Percentiles rank a stretch among this genome's conserved stretches.
phyloP scores from a whole-genome alignment of 1,139 yeast genomes.

The Geotrichum phurueaensis region DNA sequence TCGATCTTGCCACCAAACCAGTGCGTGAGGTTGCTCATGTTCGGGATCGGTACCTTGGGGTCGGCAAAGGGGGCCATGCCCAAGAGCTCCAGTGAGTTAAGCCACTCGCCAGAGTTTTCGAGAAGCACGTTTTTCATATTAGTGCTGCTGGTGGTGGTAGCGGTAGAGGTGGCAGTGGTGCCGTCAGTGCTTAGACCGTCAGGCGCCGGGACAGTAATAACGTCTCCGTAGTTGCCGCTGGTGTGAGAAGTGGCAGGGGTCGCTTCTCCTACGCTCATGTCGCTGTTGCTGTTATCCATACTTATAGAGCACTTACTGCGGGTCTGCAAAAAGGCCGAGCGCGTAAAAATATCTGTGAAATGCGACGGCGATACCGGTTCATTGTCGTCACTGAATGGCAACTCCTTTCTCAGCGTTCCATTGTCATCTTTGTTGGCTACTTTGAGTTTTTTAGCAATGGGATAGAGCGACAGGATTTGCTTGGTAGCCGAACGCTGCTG shows the following conservation, averaged over 20 bases:
- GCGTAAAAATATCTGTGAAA: constrained; percentile 3
- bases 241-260: background rate
- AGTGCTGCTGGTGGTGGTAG: background rate
- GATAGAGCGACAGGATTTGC: background rate
- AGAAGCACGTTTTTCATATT: constrained; percentile 11
- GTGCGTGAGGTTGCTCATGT: background rate
- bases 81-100: constrained; percentile 13
- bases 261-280: background rate
- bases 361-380: background rate
- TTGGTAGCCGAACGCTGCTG: background rate
- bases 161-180: background rate
- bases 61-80: constrained; percentile 11
- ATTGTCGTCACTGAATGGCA: background rate
- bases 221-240: background rate
- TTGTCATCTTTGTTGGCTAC: background rate
- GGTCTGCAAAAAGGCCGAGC: background rate
- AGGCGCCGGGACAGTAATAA: background rate
- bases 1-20: constrained; percentile 1
- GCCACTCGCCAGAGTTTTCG: constrained; percentile 18
- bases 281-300: background rate
- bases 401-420: background rate
- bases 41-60: background rate
- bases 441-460: background rate
- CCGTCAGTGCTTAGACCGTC: background rate
- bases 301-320: background rate